A percentile compares a stretch with the other conserved stretches of the same genome.
Conservation (phyloP, 139 green algal species). For the Edaphochlamys debaryana region DNA sequence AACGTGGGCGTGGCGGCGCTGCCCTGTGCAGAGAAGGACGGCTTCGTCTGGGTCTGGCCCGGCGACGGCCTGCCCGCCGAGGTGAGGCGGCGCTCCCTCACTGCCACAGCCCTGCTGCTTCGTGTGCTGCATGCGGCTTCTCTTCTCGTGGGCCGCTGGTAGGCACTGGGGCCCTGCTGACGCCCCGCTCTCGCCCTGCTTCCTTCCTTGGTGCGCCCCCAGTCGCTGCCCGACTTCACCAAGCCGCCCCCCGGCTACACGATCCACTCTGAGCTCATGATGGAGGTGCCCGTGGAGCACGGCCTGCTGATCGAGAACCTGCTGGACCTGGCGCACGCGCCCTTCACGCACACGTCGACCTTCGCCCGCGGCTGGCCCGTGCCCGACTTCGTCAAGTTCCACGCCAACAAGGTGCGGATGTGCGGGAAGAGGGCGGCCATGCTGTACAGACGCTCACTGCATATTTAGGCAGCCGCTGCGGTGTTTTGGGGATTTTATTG, state of each 20-base stretch:
- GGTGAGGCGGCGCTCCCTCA: conserved; percentile 16
- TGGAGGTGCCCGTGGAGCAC: conserved; percentile 98
- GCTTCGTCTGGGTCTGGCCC: conserved; percentile 95
- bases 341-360: conserved; percentile 97
- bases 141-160: no score
- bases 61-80: conserved; percentile 60
- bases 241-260: conserved; percentile 76
- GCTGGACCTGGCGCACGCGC: conserved; percentile 97
- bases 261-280: conserved; percentile 88
- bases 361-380: conserved; percentile 98
- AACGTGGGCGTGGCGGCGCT: conserved; percentile 83
- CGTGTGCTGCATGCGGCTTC: neutral
- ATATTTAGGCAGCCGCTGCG: no score
- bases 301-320: conserved; percentile 99
- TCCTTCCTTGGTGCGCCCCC: neutral
- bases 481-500: no score
- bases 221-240: conserved; percentile 66
- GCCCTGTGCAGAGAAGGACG: conserved; percentile 87
- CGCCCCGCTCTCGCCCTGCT: no score
- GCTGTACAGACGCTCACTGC: neutral
- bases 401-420: conserved; percentile 58
- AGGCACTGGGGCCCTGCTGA: no score
- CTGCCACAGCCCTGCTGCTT: neutral
- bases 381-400: conserved; percentile 92
- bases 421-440: neutral